Conservation (phyloP, 2,329 filamentous ascomycete species). For the Fonsecaea pugnacius region DNA sequence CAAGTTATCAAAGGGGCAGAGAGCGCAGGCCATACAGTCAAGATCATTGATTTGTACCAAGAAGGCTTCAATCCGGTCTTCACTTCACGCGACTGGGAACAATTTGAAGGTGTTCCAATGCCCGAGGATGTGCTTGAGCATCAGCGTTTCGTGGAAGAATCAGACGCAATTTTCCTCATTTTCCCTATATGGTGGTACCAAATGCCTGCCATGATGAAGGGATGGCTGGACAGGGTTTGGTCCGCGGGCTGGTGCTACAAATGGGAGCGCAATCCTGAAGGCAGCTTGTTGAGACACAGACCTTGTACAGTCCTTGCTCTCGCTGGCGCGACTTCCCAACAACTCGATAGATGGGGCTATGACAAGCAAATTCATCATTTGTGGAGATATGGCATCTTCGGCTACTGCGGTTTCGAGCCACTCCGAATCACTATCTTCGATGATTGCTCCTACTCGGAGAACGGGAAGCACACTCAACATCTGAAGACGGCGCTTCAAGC, state of each 20-base stretch:
- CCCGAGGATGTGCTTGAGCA: constrained; percentile 22
- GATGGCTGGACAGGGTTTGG: constrained; percentile 23
- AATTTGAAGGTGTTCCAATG: constrained; percentile 21
- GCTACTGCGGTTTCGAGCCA: constrained; percentile 23
- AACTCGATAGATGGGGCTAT: constrained; percentile 21
- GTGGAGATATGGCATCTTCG: constrained; percentile 23
- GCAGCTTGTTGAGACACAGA: constrained; percentile 6
- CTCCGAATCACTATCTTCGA: constrained; percentile 24
- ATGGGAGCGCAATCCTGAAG: constrained; percentile 17
- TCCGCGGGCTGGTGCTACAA: constrained; percentile 22
- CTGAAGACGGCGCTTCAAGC: constrained; percentile 16
- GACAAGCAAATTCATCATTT: constrained; percentile 21
- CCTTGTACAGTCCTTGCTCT: constrained; percentile 21
- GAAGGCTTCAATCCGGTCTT: constrained; percentile 19
- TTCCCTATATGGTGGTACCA: constrained; percentile 24
- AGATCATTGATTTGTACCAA: constrained; percentile 20
- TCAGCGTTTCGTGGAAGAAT: constrained; percentile 18
- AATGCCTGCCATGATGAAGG: constrained; percentile 22
- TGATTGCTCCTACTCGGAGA: constrained; percentile 12
- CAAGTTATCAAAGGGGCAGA: constrained; percentile 14
- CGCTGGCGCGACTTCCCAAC: constrained; percentile 16
- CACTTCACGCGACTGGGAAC: constrained; percentile 19
- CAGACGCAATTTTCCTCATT: constrained; percentile 19
- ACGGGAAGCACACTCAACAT: constrained; percentile 11
- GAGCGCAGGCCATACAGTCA: constrained; percentile 18